These are phyloP conservation scores for Picea sitchensis DNA, from an alignment of 75 land plant genomes.

Conservation along the genomic window DNA sequence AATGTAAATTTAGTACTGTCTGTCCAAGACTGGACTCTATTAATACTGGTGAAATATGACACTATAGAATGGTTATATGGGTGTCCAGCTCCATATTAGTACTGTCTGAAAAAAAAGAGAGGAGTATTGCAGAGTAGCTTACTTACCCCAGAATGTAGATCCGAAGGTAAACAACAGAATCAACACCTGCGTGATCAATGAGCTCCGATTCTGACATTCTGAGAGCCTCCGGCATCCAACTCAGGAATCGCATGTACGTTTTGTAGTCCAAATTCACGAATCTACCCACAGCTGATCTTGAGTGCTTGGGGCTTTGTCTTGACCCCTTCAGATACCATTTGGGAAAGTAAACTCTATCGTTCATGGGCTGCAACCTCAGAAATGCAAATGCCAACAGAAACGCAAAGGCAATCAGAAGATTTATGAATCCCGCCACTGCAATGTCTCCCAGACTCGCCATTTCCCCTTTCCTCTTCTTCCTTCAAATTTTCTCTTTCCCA, in stretches of 20 bases:
- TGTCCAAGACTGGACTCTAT: no score
- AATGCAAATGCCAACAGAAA: slow-evolving; percentile 85
- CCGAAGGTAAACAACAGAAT: slow-evolving; percentile 79
- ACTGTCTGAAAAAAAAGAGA: no score
- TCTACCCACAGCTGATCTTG: slow-evolving; percentile 18
- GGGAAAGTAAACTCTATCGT: slow-evolving; percentile 92
- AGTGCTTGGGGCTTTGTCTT: slow-evolving; percentile 25
- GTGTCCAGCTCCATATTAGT: no score
- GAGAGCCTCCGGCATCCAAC: slow-evolving; percentile 85
- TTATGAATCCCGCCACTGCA: slow-evolving; percentile 70
- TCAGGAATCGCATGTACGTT: slow-evolving; percentile 64
- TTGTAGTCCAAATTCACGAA: slow-evolving; percentile 60
- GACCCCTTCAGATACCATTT: slow-evolving; percentile 85
- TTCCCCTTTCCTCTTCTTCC: neutral
- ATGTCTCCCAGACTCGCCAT: slow-evolving; percentile 81
- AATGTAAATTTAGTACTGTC: no score
- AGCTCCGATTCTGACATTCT: slow-evolving; percentile 78
- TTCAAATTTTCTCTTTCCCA: no score
- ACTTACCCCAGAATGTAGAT: slow-evolving; percentile 92
- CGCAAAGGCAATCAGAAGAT: slow-evolving; percentile 53
- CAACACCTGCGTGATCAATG: slow-evolving; percentile 95
- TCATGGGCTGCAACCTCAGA: slow-evolving; percentile 81
- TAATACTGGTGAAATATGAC: no score
- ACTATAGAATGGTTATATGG: no score
- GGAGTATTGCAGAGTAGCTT: no score